Base-by-base conservation (phyloP, 305 asterid genomes). In the Plantago coronopus region DNA sequence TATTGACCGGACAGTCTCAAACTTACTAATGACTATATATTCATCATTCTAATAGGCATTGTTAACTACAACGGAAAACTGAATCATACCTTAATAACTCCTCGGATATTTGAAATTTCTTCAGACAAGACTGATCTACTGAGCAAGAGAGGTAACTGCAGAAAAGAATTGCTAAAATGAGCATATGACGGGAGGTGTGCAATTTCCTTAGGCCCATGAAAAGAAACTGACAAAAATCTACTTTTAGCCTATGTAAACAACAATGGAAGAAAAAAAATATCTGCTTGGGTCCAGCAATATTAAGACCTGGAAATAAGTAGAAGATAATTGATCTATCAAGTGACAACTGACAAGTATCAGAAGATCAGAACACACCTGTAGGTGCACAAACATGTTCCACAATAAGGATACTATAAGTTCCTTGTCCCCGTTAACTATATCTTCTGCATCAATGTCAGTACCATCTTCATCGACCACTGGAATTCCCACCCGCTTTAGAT, bases 361-460 rank as follows among this genome's bases (percentile, higher is more conserved):
- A 27, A 27, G 31, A 2, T 38, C 61, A 54, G 58, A 48, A 63
- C 59, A 48, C 67, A 91, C 98, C 97, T 88, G 98, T 68, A 91
- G 80, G 83, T 89, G 84, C 72, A 89, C 88, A 82, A 91, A 91
- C 72, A 89, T 80, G 79, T 79, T 89, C 98, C 98, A 91, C 51
- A 89, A 86, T 82, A 89, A 74, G 64, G 95, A 77, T 65, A 91
- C 74, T 58, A 79, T 75, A 46, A 91, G 93, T 78, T 91, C 98
- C 81, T 81, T 86, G 67, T 89, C 98, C 20, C 87, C 88, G 69
- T 75, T 81, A 64, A 79, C 84, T 53, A 91, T 60, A 76, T 91
- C 98, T 48, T 86, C 98, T 57, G 68, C 88, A 38, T 79, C 73
- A 61, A 89, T 80, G 56, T 74, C 80, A 40, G 79, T 77, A 56